Base-by-base conservation (phyloP, 352 stramenopile species). In the Paralagenidium karlingii region DNA sequence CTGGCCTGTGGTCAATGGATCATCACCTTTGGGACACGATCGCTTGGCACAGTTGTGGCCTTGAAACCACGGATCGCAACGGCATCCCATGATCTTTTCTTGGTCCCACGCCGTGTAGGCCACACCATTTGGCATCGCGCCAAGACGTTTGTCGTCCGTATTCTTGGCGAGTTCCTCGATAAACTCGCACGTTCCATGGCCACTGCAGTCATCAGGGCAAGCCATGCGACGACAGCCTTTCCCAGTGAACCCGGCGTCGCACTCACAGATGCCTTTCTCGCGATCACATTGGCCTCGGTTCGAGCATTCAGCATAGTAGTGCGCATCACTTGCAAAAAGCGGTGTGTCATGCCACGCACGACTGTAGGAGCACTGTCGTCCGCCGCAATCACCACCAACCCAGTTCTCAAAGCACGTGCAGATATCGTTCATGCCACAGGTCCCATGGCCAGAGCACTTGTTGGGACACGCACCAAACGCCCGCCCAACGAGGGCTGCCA, bases 11-110 rank as follows among this genome's bases (percentile, higher is more conserved):
- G 76, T 89, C n/a, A 79, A 70, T 18, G 81, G 84, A 38, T 96
- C 83, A 21, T 89, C 87, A 27, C 86, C 89, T 8, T 78, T 56
- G 13, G 83, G 85, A 47, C 90, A 98, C 43, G 84, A 88, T 15
- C 68, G 60, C 26, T 68, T 43, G 12, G 60, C 69, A 65, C 92
- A 97, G 32, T 79, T 59, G 38, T 74, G 78, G 19, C 76, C 76
- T 53, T 83, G 66, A 43, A 82, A 87, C 34, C 73, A 68, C 8
- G 45, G 20, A 21, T 69, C 49, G 42, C 76, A 85, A 20, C 43
- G 45, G 42, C 73, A 89, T 18, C 61, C 64, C 64, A 88, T 85
- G 49, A 68, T 79, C 40, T 83, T 62, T 34, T 91, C 64, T 33
- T 78, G 60, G 58, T 93, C 81, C 81, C 81, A 94, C 12, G 60